Conservation (phyloP, 2,329 filamentous ascomycete genomes). For the Cordyceps cateniannulata region DNA sequence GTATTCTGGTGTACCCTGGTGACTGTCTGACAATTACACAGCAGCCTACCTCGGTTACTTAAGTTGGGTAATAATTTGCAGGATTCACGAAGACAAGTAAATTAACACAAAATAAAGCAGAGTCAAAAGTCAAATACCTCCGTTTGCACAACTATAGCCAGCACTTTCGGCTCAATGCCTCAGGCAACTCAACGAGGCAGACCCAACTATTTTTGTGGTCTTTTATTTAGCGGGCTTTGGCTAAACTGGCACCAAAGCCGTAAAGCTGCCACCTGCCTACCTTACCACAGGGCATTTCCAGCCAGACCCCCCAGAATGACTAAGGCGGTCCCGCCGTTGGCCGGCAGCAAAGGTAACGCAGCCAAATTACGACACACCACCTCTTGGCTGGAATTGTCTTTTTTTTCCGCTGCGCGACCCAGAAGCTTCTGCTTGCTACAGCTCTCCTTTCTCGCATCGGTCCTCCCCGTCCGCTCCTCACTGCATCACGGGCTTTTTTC, state of each 20-base stretch:
- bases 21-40: too few relatives aligned
- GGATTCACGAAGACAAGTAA: too few relatives aligned
- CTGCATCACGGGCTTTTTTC: constrained; percentile 11
- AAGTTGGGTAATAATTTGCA: too few relatives aligned
- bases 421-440: constrained; percentile 9
- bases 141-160: not conserved
- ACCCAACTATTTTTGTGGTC: constrained; percentile 1
- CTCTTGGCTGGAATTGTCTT: not conserved
- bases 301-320: not conserved
- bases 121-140: too few relatives aligned
- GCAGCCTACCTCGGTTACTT: too few relatives aligned
- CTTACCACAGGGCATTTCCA: not conserved
- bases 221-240: not conserved
- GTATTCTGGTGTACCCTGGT: too few relatives aligned
- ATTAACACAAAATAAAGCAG: too few relatives aligned
- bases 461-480: constrained; percentile 1
- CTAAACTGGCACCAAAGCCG: not conserved
- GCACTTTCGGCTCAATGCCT: not conserved
- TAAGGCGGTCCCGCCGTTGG: constrained; percentile 9
- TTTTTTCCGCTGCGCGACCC: constrained; percentile 11
- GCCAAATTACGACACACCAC: constrained; percentile 8
- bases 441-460: constrained; percentile 9
- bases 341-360: not conserved
- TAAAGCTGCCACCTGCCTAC: not conserved
- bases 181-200: not conserved